phyloP scores from a whole-genome alignment of 2,329 filamentous ascomycete species.

The Pseudonectria buxi region DNA sequence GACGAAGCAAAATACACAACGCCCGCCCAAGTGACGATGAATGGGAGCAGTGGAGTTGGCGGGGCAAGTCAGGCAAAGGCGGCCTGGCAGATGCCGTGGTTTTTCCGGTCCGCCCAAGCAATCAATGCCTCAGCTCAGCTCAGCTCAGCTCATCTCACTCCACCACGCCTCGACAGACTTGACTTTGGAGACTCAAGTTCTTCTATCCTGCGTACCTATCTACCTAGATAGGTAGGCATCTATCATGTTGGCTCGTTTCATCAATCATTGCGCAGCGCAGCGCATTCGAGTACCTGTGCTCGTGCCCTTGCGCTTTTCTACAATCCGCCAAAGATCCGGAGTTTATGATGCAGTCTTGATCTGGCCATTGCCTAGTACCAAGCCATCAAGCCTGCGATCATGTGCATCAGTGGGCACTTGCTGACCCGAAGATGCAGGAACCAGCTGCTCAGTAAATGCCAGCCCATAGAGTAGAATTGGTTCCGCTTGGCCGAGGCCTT shows the following conservation, averaged over 20 bases:
- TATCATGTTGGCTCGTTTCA: too few relatives aligned
- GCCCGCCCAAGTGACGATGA: constrained; percentile 14
- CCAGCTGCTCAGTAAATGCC: constrained; percentile 78
- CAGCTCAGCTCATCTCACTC: too few relatives aligned
- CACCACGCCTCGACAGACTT: too few relatives aligned
- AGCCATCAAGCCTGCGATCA: constrained; percentile 74
- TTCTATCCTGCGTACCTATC: too few relatives aligned
- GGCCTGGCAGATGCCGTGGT: constrained; percentile 10
- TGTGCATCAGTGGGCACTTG: constrained; percentile 66
- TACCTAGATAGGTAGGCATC: background rate
- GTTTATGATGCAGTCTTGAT: constrained; percentile 30
- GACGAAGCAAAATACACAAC: constrained; percentile 22
- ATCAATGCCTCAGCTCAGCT: too few relatives aligned
- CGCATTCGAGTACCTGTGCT: too few relatives aligned
- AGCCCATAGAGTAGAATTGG: constrained; percentile 62
- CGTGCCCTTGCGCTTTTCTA: too few relatives aligned
- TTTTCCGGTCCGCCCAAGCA: constrained; percentile 24
- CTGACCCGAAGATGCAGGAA: constrained; percentile 50
- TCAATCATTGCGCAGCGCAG: too few relatives aligned
- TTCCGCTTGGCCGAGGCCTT: constrained; percentile 26
- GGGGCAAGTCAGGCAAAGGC: constrained; percentile 22
- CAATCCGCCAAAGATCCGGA: constrained; percentile 1
- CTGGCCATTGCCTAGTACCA: constrained; percentile 65
- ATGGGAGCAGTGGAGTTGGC: constrained; percentile 20
- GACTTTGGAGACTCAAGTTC: too few relatives aligned